phyloP scores from a whole-genome alignment of 495 filamentous ascomycete genomes.

The Penicillium paxilli region DNA sequence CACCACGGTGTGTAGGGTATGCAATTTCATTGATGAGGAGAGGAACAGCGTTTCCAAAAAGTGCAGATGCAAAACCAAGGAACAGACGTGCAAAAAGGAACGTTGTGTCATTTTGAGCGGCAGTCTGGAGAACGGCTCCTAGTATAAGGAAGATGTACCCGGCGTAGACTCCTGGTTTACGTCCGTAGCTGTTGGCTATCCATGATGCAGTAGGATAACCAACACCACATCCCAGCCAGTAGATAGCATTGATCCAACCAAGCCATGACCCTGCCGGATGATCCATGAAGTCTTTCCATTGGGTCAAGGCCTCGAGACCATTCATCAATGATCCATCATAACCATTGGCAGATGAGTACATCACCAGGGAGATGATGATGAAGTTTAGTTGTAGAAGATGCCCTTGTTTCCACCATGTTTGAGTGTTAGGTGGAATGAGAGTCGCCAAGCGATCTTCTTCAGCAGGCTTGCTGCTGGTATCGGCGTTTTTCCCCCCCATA shows the following conservation, averaged over 20 bases:
- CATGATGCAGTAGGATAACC: conserved; percentile 61
- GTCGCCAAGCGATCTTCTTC: background rate
- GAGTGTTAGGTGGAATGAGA: conserved; percentile 6
- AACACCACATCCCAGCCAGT: conserved; percentile 61
- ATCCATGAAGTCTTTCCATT: conserved; percentile 37
- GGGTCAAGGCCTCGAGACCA: conserved; percentile 33
- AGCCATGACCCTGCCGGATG: conserved; percentile 53
- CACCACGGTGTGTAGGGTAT: conserved; percentile 61
- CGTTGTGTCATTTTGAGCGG: conserved; percentile 37
- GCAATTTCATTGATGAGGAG: conserved; percentile 63
- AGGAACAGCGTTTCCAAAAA: conserved; percentile 58
- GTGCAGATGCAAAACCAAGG: conserved; percentile 59
- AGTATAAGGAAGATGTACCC: conserved; percentile 60
- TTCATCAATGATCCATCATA: conserved; percentile 35
- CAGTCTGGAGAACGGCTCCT: conserved; percentile 57
- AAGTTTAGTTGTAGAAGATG: conserved; percentile 24
- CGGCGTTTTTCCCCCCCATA: background rate
- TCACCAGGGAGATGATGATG: conserved; percentile 17
- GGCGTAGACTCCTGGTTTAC: conserved; percentile 56
- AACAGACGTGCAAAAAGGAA: conserved; percentile 63
- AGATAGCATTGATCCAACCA: conserved; percentile 59
- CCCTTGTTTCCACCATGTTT: conserved; percentile 18
- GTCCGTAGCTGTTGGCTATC: conserved; percentile 58
- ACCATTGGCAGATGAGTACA: conserved; percentile 25
- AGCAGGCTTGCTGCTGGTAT: background rate